Evolutionary conservation across 257 asterid species (phyloP), one percentile per base, ranked within the genome.

Genomic region (Ilex aquifolium): DNA sequence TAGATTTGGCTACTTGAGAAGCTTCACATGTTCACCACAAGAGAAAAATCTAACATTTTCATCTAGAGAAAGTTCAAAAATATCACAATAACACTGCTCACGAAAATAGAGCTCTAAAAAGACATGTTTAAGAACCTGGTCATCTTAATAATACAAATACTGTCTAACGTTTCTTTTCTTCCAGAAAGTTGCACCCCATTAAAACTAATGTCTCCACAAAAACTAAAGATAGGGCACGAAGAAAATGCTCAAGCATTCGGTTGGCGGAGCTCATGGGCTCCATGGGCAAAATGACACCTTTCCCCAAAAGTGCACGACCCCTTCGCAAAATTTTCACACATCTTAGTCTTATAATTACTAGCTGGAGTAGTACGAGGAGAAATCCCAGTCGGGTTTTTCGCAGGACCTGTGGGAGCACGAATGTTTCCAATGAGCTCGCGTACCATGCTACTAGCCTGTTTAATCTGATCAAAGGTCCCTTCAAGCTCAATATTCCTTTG

Each of bases 391-490:
- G 69, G 64, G 58, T 64, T 71, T 61, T 65, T 82, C 13, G 39
- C 55, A 6, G 66, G 68, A 3, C 72, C 66, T 0, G 59, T 42
- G 0, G 81, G 36, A 9, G 74, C 50, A 57, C 65, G 62, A 29
- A 75, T 60, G 31, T 66, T 73, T 67, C 53, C 36, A 14, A 83
- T 72, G 16, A 83, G 74, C 16, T 80, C 80, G 2, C 76, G 78
- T 10, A 80, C 86, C 86, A 77, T 75, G 0, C 66, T 44, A 57
- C 80, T 77, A 14, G 88, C 88, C 59, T 77, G 78, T 67, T 80
- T 70, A 56, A 83, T 83, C 79, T 80, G 89, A 66, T 83, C 86
- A 13, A 83, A 83, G 2, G 80, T 72, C 6, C 84, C 90, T 63
- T 83, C 86, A n/a, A 83, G 84, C 80, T 77, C 86, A 15, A 83